Conservation (phyloP, 129 eudicot genomes). For the Chrysanthemum makinoi region DNA sequence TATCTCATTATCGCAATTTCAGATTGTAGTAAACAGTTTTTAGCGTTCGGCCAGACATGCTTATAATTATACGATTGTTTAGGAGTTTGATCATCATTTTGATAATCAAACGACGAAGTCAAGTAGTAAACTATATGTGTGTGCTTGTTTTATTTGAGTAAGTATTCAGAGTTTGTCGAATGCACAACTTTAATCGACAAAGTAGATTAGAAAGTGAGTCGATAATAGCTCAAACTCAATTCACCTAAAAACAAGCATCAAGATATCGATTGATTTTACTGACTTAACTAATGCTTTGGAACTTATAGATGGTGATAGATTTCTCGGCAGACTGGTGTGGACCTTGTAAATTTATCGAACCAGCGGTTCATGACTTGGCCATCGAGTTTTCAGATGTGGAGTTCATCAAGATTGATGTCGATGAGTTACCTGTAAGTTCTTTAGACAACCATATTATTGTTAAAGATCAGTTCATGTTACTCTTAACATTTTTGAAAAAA, state of each 20-base stretch:
- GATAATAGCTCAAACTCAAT: no score
- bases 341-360: conserved; percentile 74
- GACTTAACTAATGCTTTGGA: not conserved
- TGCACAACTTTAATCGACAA: no score
- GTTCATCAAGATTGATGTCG: conserved; percentile 77
- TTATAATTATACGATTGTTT: not conserved
- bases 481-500: not conserved
- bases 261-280: no score
- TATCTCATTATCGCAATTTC: not conserved
- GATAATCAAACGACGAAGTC: not conserved
- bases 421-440: conserved; percentile 62
- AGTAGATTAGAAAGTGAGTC: no score
- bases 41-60: not conserved
- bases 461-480: not conserved
- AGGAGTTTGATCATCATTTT: not conserved
- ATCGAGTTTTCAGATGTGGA: conserved; percentile 60
- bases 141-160: no score
- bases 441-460: not conserved
- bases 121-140: not conserved
- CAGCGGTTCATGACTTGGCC: conserved; percentile 54
- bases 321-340: conserved; percentile 93
- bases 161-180: no score
- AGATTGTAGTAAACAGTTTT: not conserved
- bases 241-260: no score
- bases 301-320: conserved; percentile 62